Evolutionary conservation across 2,329 filamentous ascomycete species (phyloP).

Genomic region (Phaeosphaeria sp.): DNA sequence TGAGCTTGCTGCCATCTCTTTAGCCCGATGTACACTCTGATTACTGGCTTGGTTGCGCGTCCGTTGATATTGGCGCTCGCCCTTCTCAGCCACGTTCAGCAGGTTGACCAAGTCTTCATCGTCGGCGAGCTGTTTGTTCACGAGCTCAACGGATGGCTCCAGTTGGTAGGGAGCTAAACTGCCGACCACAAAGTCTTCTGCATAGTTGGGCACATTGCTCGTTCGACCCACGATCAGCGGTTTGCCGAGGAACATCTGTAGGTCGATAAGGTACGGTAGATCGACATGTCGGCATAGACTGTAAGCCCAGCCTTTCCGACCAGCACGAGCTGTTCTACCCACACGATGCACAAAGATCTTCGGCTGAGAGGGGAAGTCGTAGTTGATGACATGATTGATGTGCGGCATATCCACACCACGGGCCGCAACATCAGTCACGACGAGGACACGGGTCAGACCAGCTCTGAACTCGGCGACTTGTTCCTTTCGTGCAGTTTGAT

Average conservation of each 20-base stretch:
- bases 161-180: conserved; percentile 74
- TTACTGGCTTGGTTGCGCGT: conserved; percentile 89
- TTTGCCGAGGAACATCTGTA: conserved; percentile 93
- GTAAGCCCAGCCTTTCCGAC: conserved; percentile 91
- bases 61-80: conserved; percentile 89
- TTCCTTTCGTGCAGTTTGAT: conserved; percentile 89
- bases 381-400: conserved; percentile 97
- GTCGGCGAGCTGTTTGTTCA: conserved; percentile 78
- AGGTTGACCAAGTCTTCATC: conserved; percentile 75
- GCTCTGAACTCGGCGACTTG: conserved; percentile 89
- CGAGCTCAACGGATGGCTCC: conserved; percentile 80
- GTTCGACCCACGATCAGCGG: conserved; percentile 76
- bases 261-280: conserved; percentile 87
- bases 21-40: conserved; percentile 87
- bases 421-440: conserved; percentile 95
- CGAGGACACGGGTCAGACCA: conserved; percentile 85
- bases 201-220: conserved; percentile 69
- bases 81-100: conserved; percentile 78
- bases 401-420: conserved; percentile 98
- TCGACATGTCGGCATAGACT: conserved; percentile 88
- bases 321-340: conserved; percentile 92
- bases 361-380: conserved; percentile 94
- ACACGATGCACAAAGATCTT: conserved; percentile 98
- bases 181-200: conserved; percentile 84
- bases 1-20: conserved; percentile 73